Evolutionary conservation across 495 filamentous ascomycete genomes (phyloP).

Genomic region (Tuber umbilicatum): DNA sequence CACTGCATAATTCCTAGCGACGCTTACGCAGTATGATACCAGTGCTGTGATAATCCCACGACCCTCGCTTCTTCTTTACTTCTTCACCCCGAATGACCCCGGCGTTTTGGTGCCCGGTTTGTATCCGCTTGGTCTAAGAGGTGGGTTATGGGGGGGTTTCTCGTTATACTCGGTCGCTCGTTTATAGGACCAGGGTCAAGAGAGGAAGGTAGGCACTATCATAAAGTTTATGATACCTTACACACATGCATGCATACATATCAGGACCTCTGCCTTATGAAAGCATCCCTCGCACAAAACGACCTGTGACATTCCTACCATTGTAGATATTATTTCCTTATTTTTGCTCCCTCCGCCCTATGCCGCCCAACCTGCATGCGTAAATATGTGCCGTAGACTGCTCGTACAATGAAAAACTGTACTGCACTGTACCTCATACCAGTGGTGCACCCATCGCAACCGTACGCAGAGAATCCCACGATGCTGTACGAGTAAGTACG

Average conservation of each 20-base stretch:
- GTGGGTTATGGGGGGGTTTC: not conserved
- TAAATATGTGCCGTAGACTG: not conserved
- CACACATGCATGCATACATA: not conserved
- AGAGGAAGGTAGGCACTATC: not conserved
- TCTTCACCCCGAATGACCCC: not conserved
- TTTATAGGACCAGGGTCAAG: slow-evolving; percentile 15
- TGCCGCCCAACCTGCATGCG: not conserved
- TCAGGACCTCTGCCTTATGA: not conserved
- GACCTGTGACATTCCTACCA: not conserved
- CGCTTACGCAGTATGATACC: not conserved
- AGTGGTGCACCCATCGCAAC: not conserved
- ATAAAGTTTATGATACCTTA: too few relatives aligned
- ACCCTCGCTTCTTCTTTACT: not conserved
- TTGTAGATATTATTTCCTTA: not conserved
- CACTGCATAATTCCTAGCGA: not conserved
- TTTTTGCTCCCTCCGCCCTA: not conserved
- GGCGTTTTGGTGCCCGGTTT: not conserved
- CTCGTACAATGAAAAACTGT: not conserved
- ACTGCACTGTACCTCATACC: not conserved
- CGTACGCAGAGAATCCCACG: not conserved
- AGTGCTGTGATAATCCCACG: not conserved
- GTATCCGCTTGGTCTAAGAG: not conserved
- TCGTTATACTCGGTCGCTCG: slow-evolving; percentile 6
- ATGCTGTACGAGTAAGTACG: not conserved
- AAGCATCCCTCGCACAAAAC: not conserved